phyloP scores from a whole-genome alignment of 2,329 filamentous ascomycete genomes.

The Alternaria dauci region DNA sequence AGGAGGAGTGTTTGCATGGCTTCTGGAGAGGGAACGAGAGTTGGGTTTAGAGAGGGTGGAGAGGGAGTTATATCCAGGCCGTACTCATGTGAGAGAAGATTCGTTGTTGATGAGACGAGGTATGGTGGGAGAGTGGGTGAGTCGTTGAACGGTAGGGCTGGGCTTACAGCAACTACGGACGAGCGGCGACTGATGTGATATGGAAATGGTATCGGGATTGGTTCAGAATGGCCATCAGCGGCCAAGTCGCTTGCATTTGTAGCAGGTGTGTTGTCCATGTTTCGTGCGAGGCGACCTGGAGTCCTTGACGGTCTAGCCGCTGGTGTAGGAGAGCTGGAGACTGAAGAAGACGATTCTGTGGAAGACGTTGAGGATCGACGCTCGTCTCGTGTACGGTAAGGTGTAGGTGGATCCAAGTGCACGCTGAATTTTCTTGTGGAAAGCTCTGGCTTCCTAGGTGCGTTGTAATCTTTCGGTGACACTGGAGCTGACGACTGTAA shows the following conservation, averaged over 20 bases:
- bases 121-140: neutral
- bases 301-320: neutral
- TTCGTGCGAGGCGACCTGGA: neutral
- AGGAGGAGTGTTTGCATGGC: constrained; percentile 7
- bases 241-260: neutral
- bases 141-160: neutral
- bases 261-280: neutral
- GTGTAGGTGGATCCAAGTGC: neutral
- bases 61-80: neutral
- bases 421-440: neutral
- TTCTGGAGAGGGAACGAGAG: neutral
- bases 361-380: neutral
- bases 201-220: constrained; percentile 2
- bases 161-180: neutral
- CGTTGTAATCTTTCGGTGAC: neutral
- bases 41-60: constrained; percentile 1
- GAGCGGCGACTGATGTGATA: neutral
- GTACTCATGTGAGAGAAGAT: neutral
- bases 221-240: neutral
- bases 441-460: neutral
- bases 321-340: neutral
- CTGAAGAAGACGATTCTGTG: neutral
- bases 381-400: neutral
- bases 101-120: neutral
- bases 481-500: neutral